Evolutionary conservation across 768 basidiomycete species (phyloP).

Genomic region (Leccinum ochraceum): DNA sequence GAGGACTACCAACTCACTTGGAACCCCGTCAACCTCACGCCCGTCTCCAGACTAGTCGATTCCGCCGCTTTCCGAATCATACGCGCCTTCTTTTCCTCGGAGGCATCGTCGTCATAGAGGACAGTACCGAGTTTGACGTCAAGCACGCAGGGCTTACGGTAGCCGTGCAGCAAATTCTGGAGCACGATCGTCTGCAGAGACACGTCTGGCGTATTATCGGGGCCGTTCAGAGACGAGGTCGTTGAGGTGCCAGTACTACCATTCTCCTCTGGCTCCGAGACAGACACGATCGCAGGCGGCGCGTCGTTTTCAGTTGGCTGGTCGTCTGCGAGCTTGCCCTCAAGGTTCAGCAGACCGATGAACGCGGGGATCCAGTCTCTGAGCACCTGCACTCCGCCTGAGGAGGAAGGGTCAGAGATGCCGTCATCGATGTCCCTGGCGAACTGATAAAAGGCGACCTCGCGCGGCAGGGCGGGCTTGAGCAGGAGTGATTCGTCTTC

Average conservation of each 20-base stretch:
- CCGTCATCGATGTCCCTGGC: constrained; percentile 30
- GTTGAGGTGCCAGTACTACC: constrained; percentile 34
- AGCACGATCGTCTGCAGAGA: constrained; percentile 72
- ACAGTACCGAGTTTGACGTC: constrained; percentile 94
- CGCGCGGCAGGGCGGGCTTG: constrained; percentile 67
- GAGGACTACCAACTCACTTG: constrained; percentile 53
- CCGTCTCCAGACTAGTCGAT: constrained; percentile 76
- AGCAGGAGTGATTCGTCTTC: constrained; percentile 79
- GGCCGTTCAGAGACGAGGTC: constrained; percentile 27
- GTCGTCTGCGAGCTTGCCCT: constrained; percentile 39
- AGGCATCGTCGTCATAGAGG: constrained; percentile 71
- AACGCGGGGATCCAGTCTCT: constrained; percentile 71
- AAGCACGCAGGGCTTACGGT: constrained; percentile 80
- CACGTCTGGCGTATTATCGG: background rate
- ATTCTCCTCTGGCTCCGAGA: constrained; percentile 32
- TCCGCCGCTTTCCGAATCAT: constrained; percentile 71
- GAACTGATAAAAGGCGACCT: constrained; percentile 71
- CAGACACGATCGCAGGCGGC: constrained; percentile 25
- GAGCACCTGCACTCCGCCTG: constrained; percentile 31
- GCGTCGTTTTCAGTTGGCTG: constrained; percentile 3
- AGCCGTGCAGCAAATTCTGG: constrained; percentile 76
- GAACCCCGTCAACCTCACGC: constrained; percentile 85
- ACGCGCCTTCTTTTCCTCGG: constrained; percentile 71
- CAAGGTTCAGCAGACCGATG: constrained; percentile 76
- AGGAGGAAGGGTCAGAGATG: constrained; percentile 23